Evolutionary conservation across 169 alveolate species (phyloP).

Genomic region (Plasmodium malariae): DNA sequence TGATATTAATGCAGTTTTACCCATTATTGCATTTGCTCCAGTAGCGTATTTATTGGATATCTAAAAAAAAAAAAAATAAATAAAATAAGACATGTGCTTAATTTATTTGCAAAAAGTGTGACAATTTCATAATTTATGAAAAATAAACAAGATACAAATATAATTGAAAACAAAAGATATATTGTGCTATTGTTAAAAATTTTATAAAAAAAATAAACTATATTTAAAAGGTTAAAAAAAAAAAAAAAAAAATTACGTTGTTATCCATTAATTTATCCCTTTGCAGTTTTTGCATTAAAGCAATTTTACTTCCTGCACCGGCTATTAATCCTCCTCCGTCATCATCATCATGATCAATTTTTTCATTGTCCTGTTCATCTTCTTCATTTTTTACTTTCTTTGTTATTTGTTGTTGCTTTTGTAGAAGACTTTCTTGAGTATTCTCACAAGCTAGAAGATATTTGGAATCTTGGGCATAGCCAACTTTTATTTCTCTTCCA

Average conservation of each 20-base stretch:
- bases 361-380: conserved; percentile 86
- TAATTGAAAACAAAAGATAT: no score
- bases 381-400: conserved; percentile 50
- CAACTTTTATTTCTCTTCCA: conserved; percentile 93
- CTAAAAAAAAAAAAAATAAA: conserved; percentile 25
- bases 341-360: conserved; percentile 80
- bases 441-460: conserved; percentile 38
- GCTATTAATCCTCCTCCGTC: conserved; percentile 85
- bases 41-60: conserved; percentile 5
- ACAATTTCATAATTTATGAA: no score
- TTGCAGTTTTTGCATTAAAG: conserved; percentile 88
- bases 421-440: conserved; percentile 21
- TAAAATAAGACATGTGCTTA: not conserved
- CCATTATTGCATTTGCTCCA: conserved; percentile 15
- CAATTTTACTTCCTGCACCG: conserved; percentile 87
- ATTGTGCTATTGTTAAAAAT: no score
- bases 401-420: conserved; percentile 13
- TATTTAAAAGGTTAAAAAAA: no score
- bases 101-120: no score
- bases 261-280: conserved; percentile 50
- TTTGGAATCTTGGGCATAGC: conserved; percentile 83
- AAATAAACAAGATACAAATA: no score
- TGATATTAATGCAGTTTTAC: not conserved
- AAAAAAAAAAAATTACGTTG: no score
- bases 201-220: no score